Conservation (phyloP, 2,329 filamentous ascomycete genomes). For the Ophiostoma perfectum region DNA sequence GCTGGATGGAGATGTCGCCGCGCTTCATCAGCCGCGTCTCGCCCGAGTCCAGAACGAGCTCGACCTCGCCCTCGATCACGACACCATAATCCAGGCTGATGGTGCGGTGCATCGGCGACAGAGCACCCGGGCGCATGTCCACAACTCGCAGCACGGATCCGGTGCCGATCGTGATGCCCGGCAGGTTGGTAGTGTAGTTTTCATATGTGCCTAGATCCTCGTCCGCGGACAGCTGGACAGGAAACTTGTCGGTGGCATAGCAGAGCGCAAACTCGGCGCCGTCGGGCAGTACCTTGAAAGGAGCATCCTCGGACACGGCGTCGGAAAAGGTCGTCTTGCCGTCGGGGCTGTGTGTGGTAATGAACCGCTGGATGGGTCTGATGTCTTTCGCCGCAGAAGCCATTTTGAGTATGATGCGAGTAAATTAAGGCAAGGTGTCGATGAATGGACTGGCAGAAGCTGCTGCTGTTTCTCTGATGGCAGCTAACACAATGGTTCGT, state of each 20-base stretch:
- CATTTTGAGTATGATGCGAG: neutral
- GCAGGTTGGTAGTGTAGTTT: slow-evolving; percentile 12
- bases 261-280: slow-evolving; percentile 21
- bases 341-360: slow-evolving; percentile 25
- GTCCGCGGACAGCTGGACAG: slow-evolving; percentile 18
- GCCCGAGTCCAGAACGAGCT: slow-evolving; percentile 40
- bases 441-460: neutral
- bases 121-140: slow-evolving; percentile 24
- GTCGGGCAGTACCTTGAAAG: slow-evolving; percentile 19
- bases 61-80: slow-evolving; percentile 22
- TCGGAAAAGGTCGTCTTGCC: slow-evolving; percentile 24
- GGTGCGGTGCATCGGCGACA: slow-evolving; percentile 27
- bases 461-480: too few relatives aligned
- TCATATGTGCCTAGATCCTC: slow-evolving; percentile 23
- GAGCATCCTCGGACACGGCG: slow-evolving; percentile 17
- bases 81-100: slow-evolving; percentile 34
- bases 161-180: slow-evolving; percentile 23
- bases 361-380: slow-evolving; percentile 23
- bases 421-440: neutral
- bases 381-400: slow-evolving; percentile 3
- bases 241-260: slow-evolving; percentile 24
- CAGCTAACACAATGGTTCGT: too few relatives aligned
- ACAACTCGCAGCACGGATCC: slow-evolving; percentile 23
- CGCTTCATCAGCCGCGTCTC: slow-evolving; percentile 37
- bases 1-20: slow-evolving; percentile 45